Percentiles rank a stretch among this genome's conserved stretches.
These are phyloP conservation scores for Neurospora terricola DNA, from an alignment of 495 filamentous ascomycete species.

Conservation along the genomic window DNA sequence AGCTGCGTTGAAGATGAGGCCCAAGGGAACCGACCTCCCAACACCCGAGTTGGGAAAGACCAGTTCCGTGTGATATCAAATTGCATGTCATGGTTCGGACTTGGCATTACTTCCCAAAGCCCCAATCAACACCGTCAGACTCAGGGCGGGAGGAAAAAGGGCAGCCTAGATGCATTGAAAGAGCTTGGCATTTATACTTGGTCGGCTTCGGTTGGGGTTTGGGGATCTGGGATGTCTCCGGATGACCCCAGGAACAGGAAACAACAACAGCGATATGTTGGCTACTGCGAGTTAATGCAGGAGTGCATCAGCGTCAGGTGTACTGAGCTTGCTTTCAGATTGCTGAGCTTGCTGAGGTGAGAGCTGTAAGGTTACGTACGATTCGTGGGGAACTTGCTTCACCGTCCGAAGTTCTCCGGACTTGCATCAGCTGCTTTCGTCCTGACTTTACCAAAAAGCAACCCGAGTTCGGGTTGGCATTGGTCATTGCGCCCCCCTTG, in stretches of 20 bases:
- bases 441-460: neutral
- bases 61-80: neutral
- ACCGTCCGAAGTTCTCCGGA: neutral
- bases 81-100: neutral
- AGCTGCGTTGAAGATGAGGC: neutral
- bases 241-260: neutral
- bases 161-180: neutral
- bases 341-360: neutral
- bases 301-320: neutral
- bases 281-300: neutral
- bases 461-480: neutral
- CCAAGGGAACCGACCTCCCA: neutral
- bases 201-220: neutral
- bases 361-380: neutral
- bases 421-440: neutral
- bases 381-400: neutral
- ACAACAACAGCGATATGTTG: neutral
- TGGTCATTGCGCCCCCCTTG: neutral
- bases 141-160: neutral
- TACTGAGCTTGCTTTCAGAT: neutral
- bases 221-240: neutral
- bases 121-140: neutral
- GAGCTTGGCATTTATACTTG: neutral
- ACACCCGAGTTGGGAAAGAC: neutral
- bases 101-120: neutral